phyloP scores from a whole-genome alignment of 1,284 basidiomycete species.

The Ustilago nuda region DNA sequence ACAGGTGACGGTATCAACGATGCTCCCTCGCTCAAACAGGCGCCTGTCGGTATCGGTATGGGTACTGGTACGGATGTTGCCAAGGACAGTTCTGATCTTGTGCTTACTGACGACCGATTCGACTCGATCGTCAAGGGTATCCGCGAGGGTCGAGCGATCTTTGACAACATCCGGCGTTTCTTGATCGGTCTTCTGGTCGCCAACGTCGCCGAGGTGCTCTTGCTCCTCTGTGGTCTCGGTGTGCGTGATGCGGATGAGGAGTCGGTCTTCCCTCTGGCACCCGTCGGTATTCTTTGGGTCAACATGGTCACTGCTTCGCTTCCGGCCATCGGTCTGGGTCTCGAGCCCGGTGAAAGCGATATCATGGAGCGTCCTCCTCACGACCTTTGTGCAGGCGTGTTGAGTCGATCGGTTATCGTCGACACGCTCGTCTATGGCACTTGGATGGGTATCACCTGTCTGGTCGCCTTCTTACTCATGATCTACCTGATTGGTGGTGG shows the following conservation, averaged over 20 bases:
- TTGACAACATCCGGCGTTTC: conserved; percentile 66
- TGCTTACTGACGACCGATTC: conserved; percentile 64
- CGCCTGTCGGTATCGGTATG: conserved; percentile 75
- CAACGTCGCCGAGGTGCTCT: conserved; percentile 64
- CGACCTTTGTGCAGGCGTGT: conserved; percentile 56
- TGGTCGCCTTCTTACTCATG: conserved; percentile 61
- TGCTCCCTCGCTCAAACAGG: conserved; percentile 74
- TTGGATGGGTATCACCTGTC: conserved; percentile 61
- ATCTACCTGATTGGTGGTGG: conserved; percentile 61
- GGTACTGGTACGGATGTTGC: conserved; percentile 80
- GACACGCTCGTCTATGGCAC: conserved; percentile 63
- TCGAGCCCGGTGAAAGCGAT: conserved; percentile 56
- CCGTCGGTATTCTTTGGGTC: conserved; percentile 61
- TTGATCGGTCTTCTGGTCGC: conserved; percentile 60
- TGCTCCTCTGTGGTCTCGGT: conserved; percentile 61
- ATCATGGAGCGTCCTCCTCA: conserved; percentile 62
- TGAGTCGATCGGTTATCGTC: conserved; percentile 57
- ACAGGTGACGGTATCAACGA: conserved; percentile 75
- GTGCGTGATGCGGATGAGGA: conserved; percentile 57
- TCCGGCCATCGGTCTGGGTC: conserved; percentile 63
- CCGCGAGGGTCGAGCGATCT: conserved; percentile 60
- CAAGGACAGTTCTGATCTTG: conserved; percentile 71
- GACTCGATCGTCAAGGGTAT: conserved; percentile 62
- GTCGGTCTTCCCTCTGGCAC: conserved; percentile 60
- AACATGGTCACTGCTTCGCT: conserved; percentile 63